Conservation (phyloP, 169 alveolate species). For the Ichthyophthirius multifiliis region DNA sequence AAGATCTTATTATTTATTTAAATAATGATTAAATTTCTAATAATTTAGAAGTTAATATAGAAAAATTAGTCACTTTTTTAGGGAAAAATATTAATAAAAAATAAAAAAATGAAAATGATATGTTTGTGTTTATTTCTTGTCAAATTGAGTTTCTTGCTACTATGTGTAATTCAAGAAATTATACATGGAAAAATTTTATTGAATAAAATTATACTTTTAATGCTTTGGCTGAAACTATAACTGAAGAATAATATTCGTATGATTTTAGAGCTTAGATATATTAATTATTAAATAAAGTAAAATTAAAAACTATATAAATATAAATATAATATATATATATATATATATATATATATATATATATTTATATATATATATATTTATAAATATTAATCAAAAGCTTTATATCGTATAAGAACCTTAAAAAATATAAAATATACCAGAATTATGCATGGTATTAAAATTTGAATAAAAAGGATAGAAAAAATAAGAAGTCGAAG, state of each 20-base stretch:
- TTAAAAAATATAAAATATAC: conserved; percentile 14
- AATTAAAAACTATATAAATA: no score
- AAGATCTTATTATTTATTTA: neutral
- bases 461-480: neutral
- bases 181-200: conserved; percentile 43
- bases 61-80: no score
- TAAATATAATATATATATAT: no score
- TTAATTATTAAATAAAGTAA: conserved; percentile 19
- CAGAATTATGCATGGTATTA: conserved; percentile 36
- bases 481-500: neutral
- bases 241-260: conserved; percentile 1
- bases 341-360: no score
- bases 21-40: no score
- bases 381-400: neutral
- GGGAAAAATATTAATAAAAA: no score
- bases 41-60: no score
- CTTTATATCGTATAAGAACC: conserved; percentile 40
- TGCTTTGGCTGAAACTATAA: conserved; percentile 7
- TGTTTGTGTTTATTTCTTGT: conserved; percentile 10
- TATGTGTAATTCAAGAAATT: conserved; percentile 39
- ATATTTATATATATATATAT: neutral
- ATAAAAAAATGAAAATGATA: conserved; percentile 20
- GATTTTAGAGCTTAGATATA: conserved; percentile 36
- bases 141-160: conserved; percentile 25
- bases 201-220: conserved; percentile 7